A percentile compares a stretch with the other conserved stretches of the same genome.
These are phyloP conservation scores for Aspergillus persii DNA, from an alignment of 2,329 filamentous ascomycete species.

Conservation along the genomic window DNA sequence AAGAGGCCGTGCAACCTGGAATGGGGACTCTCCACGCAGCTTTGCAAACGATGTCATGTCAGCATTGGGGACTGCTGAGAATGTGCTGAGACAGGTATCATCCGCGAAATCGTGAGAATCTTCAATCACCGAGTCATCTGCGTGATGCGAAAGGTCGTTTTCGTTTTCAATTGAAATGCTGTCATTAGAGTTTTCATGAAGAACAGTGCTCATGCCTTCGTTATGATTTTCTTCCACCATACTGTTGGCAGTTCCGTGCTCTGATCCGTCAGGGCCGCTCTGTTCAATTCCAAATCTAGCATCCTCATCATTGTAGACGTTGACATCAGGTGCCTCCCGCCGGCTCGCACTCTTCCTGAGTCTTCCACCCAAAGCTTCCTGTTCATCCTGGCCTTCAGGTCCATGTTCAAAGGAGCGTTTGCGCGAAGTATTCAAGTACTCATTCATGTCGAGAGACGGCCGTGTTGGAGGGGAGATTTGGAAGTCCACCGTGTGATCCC, in stretches of 20 bases:
- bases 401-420: conserved; percentile 23
- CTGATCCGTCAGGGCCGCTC: conserved; percentile 8
- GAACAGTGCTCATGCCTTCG: conserved; percentile 44
- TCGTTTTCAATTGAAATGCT: conserved; percentile 22
- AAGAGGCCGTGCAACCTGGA: conserved; percentile 46
- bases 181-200: conserved; percentile 25
- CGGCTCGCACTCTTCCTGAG: conserved; percentile 28
- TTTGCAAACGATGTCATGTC: conserved; percentile 82
- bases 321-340: conserved; percentile 21
- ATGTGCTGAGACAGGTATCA: conserved; percentile 67
- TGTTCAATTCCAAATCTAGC: conserved; percentile 21
- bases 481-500: conserved; percentile 35
- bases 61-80: conserved; percentile 74
- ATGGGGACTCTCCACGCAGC: conserved; percentile 62
- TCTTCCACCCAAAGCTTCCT: conserved; percentile 17
- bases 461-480: conserved; percentile 20
- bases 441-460: conserved; percentile 8
- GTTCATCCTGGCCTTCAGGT: conserved; percentile 14
- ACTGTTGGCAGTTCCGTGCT: conserved; percentile 31
- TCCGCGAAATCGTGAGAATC: conserved; percentile 37
- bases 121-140: conserved; percentile 30
- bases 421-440: conserved; percentile 18
- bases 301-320: conserved; percentile 30
- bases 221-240: conserved; percentile 39
- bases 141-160: conserved; percentile 19